These are phyloP conservation scores for Beta lomatogona DNA, from an alignment of 179 eudicot species.

Conservation along the genomic window DNA sequence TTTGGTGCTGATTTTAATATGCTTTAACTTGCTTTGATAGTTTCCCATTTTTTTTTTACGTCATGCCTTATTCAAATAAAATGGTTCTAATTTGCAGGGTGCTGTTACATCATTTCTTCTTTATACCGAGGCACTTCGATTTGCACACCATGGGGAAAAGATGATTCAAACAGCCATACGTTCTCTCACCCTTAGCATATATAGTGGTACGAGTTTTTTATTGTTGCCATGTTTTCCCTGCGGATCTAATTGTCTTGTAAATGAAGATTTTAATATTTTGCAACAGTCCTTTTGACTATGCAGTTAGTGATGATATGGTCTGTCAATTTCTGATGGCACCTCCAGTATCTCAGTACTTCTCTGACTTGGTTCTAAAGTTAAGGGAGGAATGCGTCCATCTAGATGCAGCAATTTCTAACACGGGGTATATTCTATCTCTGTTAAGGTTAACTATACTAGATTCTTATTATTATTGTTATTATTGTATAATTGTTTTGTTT, in stretches of 20 bases:
- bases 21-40: no score
- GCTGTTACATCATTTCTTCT: slow-evolving; percentile 55
- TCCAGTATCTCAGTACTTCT: slow-evolving; percentile 44
- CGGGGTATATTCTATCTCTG: slow-evolving; percentile 31
- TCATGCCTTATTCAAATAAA: no score
- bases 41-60: no score
- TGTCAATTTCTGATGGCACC: slow-evolving; percentile 39
- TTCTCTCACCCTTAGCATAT: slow-evolving; percentile 46
- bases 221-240: slow-evolving; percentile 13
- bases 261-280: slow-evolving; percentile 32
- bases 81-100: slow-evolving; percentile 39
- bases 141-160: slow-evolving; percentile 58
- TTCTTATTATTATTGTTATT: no score
- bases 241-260: not conserved
- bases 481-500: not conserved
- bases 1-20: no score
- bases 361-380: slow-evolving; percentile 41
- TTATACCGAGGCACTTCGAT: slow-evolving; percentile 50
- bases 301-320: slow-evolving; percentile 57
- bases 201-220: slow-evolving; percentile 34
- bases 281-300: slow-evolving; percentile 39
- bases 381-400: slow-evolving; percentile 42
- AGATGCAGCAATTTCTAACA: slow-evolving; percentile 33
- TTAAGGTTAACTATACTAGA: not conserved
- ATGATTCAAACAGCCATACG: slow-evolving; percentile 57